Percentiles rank a stretch among this genome's conserved stretches.
phyloP scores from a whole-genome alignment of 495 filamentous ascomycete genomes.

The Hapsidospora chrysogenum region DNA sequence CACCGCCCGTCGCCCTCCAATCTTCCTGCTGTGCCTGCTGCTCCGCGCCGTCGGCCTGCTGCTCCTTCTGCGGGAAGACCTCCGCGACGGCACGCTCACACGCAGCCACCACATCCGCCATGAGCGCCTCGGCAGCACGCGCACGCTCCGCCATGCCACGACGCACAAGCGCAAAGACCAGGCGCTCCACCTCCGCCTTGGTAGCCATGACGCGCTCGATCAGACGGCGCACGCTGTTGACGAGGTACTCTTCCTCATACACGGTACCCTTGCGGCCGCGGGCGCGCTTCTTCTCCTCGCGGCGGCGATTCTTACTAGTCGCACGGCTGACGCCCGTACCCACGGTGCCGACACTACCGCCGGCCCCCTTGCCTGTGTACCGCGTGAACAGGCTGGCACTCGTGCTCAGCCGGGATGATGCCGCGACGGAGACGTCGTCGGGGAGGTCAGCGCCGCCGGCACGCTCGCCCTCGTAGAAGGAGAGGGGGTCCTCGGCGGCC shows the following conservation, averaged over 20 bases:
- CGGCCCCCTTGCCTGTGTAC: slow-evolving; percentile 69
- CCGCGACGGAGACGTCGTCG: slow-evolving; percentile 81
- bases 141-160: slow-evolving; percentile 80
- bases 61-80: slow-evolving; percentile 35
- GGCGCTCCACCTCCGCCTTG: slow-evolving; percentile 45
- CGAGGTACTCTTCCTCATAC: slow-evolving; percentile 93
- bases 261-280: slow-evolving; percentile 89
- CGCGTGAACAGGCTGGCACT: slow-evolving; percentile 74
- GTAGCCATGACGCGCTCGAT: slow-evolving; percentile 67
- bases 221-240: slow-evolving; percentile 69
- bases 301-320: slow-evolving; percentile 64
- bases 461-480: slow-evolving; percentile 57
- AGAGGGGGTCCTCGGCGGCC: slow-evolving; percentile 65
- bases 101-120: slow-evolving; percentile 52
- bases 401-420: slow-evolving; percentile 63
- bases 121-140: slow-evolving; percentile 51
- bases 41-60: slow-evolving; percentile 6
- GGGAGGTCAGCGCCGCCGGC: slow-evolving; percentile 52
- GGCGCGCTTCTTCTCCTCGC: slow-evolving; percentile 90
- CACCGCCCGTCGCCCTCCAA: slow-evolving; percentile 26
- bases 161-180: slow-evolving; percentile 59
- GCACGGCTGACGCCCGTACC: slow-evolving; percentile 47
- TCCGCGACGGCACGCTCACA: slow-evolving; percentile 48
- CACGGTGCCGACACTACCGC: slow-evolving; percentile 43
- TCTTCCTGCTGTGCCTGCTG: slow-evolving; percentile 11